A percentile compares a stretch with the other conserved stretches of the same genome.
phyloP scores from a whole-genome alignment of 306 rosid species.

The Pachyrhizus erosus region DNA sequence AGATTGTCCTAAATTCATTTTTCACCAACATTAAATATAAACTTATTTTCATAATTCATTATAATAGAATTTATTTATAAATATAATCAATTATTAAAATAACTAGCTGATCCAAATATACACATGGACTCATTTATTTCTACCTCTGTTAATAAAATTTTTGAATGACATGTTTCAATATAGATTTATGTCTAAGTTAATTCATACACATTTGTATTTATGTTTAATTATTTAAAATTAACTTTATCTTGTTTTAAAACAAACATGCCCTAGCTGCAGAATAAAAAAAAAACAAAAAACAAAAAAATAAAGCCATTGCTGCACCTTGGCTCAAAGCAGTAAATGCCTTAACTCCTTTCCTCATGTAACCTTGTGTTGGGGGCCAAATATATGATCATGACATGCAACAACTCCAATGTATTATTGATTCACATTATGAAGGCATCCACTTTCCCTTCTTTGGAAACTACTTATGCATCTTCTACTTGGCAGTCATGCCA shows the following conservation, averaged over 20 bases:
- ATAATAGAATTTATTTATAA: neutral
- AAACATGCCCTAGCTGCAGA: neutral
- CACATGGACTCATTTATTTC: neutral
- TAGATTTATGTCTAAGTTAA: neutral
- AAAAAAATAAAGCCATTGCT: too few species aligned
- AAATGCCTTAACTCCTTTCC: neutral
- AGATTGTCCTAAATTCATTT: neutral
- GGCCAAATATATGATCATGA: neutral
- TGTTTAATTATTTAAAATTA: neutral
- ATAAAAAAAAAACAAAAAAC: too few species aligned
- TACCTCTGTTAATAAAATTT: neutral
- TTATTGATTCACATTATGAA: slow-evolving; percentile 5
- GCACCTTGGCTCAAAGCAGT: neutral
- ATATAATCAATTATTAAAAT: neutral
- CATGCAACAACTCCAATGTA: slow-evolving; percentile 5
- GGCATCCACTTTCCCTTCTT: neutral
- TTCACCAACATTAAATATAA: neutral
- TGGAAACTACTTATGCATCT: neutral
- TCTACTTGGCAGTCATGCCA: neutral
- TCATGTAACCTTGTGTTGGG: neutral
- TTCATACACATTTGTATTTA: neutral
- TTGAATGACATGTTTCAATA: neutral
- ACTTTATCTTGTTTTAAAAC: neutral
- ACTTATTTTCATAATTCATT: neutral
- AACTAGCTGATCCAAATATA: neutral